phyloP scores from a whole-genome alignment of 208 protist genomes.

The Crithidia fasciculata region DNA sequence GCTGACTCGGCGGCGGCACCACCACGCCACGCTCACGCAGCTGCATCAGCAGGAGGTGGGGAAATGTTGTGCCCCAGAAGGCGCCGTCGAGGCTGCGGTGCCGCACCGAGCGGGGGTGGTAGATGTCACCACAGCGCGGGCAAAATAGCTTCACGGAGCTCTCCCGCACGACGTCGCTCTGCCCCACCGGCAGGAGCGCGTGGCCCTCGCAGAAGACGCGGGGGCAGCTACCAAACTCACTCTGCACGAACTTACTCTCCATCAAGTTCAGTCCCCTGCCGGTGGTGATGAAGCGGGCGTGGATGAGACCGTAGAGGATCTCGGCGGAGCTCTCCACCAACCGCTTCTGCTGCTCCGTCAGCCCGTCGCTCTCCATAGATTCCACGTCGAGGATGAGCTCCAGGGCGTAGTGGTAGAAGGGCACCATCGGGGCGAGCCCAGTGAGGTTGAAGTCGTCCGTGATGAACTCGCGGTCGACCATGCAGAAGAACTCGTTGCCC shows the following conservation, averaged over 20 bases:
- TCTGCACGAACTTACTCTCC: constrained; percentile 96
- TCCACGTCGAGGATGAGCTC: constrained; percentile 98
- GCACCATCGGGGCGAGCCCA: constrained; percentile 93
- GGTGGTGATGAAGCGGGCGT: constrained; percentile 98
- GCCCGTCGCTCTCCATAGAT: constrained; percentile 78
- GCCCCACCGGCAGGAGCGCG: constrained; percentile 95
- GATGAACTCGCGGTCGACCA: constrained; percentile 97
- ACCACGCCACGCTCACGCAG: constrained; percentile 63
- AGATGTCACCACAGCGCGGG: constrained; percentile 97
- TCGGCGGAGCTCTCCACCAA: constrained; percentile 96
- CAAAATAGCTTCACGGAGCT: constrained; percentile 97
- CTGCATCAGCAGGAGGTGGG: constrained; percentile 93
- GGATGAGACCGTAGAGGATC: constrained; percentile 98
- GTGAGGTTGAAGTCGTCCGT: constrained; percentile 99
- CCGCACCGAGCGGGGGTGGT: constrained; percentile 92
- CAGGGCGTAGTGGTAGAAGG: constrained; percentile 98
- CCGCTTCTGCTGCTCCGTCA: constrained; percentile 97
- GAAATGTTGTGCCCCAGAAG: constrained; percentile 98
- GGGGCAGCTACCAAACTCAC: constrained; percentile 97
- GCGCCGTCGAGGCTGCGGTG: constrained; percentile 96
- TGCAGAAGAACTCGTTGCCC: constrained; percentile 98
- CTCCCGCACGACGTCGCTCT: constrained; percentile 94
- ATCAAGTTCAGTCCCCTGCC: constrained; percentile 95
- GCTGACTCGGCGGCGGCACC: constrained; percentile 61
- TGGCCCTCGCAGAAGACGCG: constrained; percentile 97